Percentiles rank a stretch among this genome's conserved stretches.
Evolutionary conservation across 2,329 filamentous ascomycete genomes (phyloP).

Genomic region (Pseudogymnoascus sp.): DNA sequence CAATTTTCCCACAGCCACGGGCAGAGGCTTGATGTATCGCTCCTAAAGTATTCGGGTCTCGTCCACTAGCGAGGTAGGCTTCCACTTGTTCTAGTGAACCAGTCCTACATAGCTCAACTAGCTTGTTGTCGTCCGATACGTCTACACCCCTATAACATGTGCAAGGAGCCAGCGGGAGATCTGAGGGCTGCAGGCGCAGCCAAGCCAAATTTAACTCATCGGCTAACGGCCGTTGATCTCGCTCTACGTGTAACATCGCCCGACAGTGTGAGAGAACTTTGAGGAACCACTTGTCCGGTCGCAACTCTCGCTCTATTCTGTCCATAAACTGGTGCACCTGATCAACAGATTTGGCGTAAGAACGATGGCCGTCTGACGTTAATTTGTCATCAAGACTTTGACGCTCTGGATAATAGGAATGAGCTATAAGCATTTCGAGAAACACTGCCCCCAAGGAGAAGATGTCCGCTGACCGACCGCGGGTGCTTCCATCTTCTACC

Average conservation of each 20-base stretch:
- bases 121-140: not conserved
- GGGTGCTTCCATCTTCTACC: not conserved
- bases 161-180: not conserved
- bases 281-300: not conserved
- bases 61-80: not conserved
- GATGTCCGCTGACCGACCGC: conserved; percentile 8
- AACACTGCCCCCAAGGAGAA: conserved; percentile 15
- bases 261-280: not conserved
- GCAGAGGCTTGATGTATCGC: not conserved
- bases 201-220: not conserved
- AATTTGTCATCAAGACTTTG: not conserved
- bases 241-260: not conserved
- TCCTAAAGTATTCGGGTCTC: not conserved
- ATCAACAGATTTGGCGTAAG: not conserved
- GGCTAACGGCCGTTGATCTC: conserved; percentile 1
- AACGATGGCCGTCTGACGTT: not conserved
- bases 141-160: not conserved
- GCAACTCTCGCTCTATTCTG: not conserved
- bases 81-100: not conserved
- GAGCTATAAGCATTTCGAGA: conserved; percentile 13
- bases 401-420: not conserved
- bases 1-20: not conserved
- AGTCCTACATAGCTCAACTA: not conserved
- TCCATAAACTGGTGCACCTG: not conserved
- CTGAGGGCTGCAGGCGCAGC: not conserved